Evolutionary conservation across 257 asterid genomes (phyloP), one percentile per base, ranked within the genome.

Genomic region (Nemophila menziesii): DNA sequence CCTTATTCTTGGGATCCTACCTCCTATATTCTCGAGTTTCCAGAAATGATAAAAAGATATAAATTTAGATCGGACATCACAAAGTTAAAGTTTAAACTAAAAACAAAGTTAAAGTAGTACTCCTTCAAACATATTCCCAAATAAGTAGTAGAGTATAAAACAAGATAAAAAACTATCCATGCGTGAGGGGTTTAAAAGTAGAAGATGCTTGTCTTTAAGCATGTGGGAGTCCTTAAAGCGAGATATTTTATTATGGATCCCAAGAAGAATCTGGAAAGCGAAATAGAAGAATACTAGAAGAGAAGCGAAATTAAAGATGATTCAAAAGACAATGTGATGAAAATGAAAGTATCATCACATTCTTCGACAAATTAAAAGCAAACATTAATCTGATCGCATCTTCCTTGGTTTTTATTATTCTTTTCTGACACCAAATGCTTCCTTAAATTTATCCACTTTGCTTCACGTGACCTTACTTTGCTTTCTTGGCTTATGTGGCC

Each of bases 351-450:
- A 10, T 3, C 44, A 20, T 17, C 44, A 42, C 18, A 11, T 13
- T 43, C 36, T 29, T 29, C 29, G 21, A 34, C 38, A 18, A 58
- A n/a, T n/a, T n/a, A n/a, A n/a, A 58, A 43, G 58, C 52, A 36
- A 22, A 12, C 57, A 42, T 46, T 23, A 22, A 18, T 21, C 55
- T 16, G 16, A 44, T 46, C 43, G 22, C 22, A 41, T 46, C 51
- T 47, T 12, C 20, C 17, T 43, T 8, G 23, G 1, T 16, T 13
- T 49, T 12, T 49, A 14, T 12, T 2, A 23, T n/a, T n/a, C n/a
- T n/a, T n/a, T n/a, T n/a, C n/a, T n/a, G n/a, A n/a, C n/a, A n/a
- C n/a, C n/a, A n/a, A n/a, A n/a, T n/a, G n/a, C n/a, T n/a, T n/a
- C n/a, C n/a, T n/a, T n/a, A n/a, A n/a, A n/a, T n/a, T n/a, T n/a